These are phyloP conservation scores for Colletotrichum costaricense DNA, from an alignment of 2,329 filamentous ascomycete species.

Conservation along the genomic window DNA sequence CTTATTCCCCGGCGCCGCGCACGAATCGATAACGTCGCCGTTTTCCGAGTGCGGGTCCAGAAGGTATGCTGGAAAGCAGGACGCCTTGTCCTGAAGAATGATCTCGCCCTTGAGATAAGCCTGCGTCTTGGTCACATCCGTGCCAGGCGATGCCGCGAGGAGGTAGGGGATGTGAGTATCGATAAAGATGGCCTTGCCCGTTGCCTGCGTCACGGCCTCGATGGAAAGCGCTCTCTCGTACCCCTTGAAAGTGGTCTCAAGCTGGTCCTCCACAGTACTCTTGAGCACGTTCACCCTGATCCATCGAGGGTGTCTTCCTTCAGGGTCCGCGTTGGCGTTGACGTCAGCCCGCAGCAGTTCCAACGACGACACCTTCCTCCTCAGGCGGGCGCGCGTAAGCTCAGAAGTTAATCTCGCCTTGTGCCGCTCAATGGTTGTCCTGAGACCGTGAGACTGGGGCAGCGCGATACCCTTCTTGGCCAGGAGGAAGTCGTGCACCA, in stretches of 20 bases:
- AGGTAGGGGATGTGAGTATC: slow-evolving; percentile 87
- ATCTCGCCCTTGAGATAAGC: slow-evolving; percentile 83
- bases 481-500: slow-evolving; percentile 88
- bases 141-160: slow-evolving; percentile 78
- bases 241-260: slow-evolving; percentile 78
- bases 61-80: slow-evolving; percentile 94
- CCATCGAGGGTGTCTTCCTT: slow-evolving; percentile 84
- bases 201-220: slow-evolving; percentile 62
- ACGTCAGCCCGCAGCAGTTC: slow-evolving; percentile 73
- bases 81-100: slow-evolving; percentile 96
- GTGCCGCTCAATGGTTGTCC: slow-evolving; percentile 81
- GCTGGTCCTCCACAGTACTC: slow-evolving; percentile 75
- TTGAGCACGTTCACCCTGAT: slow-evolving; percentile 86
- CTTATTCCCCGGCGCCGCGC: slow-evolving; percentile 96
- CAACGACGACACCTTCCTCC: slow-evolving; percentile 75
- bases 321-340: slow-evolving; percentile 60
- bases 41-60: slow-evolving; percentile 75
- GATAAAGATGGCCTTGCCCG: slow-evolving; percentile 70
- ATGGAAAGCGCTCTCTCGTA: slow-evolving; percentile 70
- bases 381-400: slow-evolving; percentile 81
- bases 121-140: slow-evolving; percentile 77
- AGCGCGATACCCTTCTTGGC: slow-evolving; percentile 86
- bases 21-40: slow-evolving; percentile 90
- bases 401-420: slow-evolving; percentile 85
- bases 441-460: slow-evolving; percentile 81